Evolutionary conservation across 305 asterid genomes (phyloP), one percentile per base, ranked within the genome.

Genomic region (Rubia balearica): DNA sequence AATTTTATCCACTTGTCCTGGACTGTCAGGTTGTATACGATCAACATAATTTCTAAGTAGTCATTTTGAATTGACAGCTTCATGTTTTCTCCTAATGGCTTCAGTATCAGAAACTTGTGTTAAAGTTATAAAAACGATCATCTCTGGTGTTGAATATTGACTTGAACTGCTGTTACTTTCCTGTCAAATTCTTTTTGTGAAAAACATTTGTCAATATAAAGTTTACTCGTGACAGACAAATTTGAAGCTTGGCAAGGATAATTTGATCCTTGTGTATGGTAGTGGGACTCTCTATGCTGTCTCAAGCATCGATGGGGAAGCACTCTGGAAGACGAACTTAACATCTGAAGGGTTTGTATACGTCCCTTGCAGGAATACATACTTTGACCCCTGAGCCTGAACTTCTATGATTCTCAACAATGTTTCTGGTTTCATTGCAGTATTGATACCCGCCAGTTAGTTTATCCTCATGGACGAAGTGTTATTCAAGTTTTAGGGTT

Each of bases 221-320:
- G 17, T 36, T 77, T 9, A 38, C 9, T 16, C 9, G 17, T 43
- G 71, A 48, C 93, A 94, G 99, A 72, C 82, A 72, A 84, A 80
- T 74, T 80, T 91, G 81, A 85, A 81, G 86, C 75, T 90, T 73
- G 91, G 78, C 75, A 89, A 77, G 86, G 96, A 89, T 73, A 80
- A 73, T 63, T 65, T 86, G 76, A 79, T 89, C 75, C 84, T 94
- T 75, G 92, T 84, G 73, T 85, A 85, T 73, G 87, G 95, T 57
- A 85, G 81, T 77, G 99, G 99, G 66, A 81, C 72, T 80, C 82
- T 94, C 79, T 88, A 88, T 78, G 97, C 95, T 76, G 77, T 94
- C 79, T 87, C 97, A 24, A 87, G 93, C 85, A 71, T 88, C 73
- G 96, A 88, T 55, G 99, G 99, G 22, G 97, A 88, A 77, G 81